These are phyloP conservation scores for Cruciata laevipes DNA, from an alignment of 257 asterid species.

Conservation along the genomic window DNA sequence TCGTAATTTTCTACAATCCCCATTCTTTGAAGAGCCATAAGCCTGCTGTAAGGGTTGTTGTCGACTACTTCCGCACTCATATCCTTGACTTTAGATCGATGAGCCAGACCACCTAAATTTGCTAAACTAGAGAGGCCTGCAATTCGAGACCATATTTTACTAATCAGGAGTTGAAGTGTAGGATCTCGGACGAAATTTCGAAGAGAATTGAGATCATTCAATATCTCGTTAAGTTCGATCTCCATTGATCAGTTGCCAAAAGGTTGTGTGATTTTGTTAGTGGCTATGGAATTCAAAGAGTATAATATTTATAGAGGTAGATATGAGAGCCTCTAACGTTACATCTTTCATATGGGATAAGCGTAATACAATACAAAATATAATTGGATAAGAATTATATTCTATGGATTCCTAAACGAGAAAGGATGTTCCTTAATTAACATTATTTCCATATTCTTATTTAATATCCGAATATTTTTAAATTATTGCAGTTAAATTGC, in stretches of 20 bases:
- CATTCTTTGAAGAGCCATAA: slow-evolving; percentile 99
- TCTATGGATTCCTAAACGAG: no score
- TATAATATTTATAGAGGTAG: no score
- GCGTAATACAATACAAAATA: no score
- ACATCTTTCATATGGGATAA: no score
- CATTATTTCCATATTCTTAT: no score
- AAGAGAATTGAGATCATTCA: slow-evolving; percentile 49
- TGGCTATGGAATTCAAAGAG: no score
- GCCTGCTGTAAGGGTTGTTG: slow-evolving; percentile 96
- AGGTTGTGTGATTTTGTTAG: no score
- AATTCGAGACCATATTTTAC: slow-evolving; percentile 48
- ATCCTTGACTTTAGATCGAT: slow-evolving; percentile 77
- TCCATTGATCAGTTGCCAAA: slow-evolving; percentile 39
- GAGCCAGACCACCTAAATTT: slow-evolving; percentile 36
- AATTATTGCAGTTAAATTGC: no score
- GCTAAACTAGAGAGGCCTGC: slow-evolving; percentile 40
- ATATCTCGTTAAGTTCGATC: slow-evolving; percentile 46
- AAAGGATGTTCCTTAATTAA: no score
- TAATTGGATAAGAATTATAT: no score
- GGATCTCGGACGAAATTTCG: slow-evolving; percentile 41
- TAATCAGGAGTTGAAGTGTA: slow-evolving; percentile 30
- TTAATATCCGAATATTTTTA: no score
- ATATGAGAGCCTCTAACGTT: no score
- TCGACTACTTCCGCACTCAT: slow-evolving; percentile 95
- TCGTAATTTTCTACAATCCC: slow-evolving; percentile 93